Conservation (phyloP, 495 filamentous ascomycete genomes). For the Aspergillus ellipticus region DNA sequence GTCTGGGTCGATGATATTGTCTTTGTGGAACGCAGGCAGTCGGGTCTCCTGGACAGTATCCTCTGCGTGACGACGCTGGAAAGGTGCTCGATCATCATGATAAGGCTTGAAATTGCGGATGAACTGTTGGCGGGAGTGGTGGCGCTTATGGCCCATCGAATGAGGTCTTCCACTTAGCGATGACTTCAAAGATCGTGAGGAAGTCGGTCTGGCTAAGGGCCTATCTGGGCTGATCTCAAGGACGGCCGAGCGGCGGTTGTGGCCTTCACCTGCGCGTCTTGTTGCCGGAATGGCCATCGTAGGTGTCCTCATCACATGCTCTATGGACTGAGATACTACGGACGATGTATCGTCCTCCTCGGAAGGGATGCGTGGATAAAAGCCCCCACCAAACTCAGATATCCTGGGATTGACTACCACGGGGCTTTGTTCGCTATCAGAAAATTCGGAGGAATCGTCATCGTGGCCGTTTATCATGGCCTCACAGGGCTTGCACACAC, state of each 20-base stretch:
- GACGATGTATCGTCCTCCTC: constrained; percentile 48
- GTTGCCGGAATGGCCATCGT: constrained; percentile 87
- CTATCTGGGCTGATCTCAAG: constrained; percentile 80
- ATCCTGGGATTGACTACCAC: constrained; percentile 35
- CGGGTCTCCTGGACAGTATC: constrained; percentile 62
- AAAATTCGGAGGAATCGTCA: constrained; percentile 87
- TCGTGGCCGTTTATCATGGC: constrained; percentile 85
- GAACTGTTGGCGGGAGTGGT: constrained; percentile 81
- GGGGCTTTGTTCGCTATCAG: constrained; percentile 64
- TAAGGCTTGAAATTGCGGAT: constrained; percentile 56
- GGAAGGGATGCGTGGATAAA: constrained; percentile 19
- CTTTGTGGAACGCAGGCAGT: constrained; percentile 89
- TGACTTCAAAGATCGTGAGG: constrained; percentile 87
- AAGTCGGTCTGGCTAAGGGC: constrained; percentile 75
- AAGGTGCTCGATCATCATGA: constrained; percentile 81
- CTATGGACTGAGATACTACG: constrained; percentile 43
- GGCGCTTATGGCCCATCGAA: constrained; percentile 75
- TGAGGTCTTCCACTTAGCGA: constrained; percentile 58
- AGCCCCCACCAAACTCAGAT: constrained; percentile 32
- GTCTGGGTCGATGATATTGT: constrained; percentile 97
- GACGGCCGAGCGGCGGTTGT: constrained; percentile 80
- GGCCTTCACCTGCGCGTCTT: constrained; percentile 72
- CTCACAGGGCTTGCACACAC: constrained; percentile 95
- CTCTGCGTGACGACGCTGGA: constrained; percentile 67
- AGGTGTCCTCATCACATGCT: constrained; percentile 47